Evolutionary conservation across 129 eudicot genomes (phyloP), one percentile per base, ranked within the genome.

Genomic region (Escallonia rubra): DNA sequence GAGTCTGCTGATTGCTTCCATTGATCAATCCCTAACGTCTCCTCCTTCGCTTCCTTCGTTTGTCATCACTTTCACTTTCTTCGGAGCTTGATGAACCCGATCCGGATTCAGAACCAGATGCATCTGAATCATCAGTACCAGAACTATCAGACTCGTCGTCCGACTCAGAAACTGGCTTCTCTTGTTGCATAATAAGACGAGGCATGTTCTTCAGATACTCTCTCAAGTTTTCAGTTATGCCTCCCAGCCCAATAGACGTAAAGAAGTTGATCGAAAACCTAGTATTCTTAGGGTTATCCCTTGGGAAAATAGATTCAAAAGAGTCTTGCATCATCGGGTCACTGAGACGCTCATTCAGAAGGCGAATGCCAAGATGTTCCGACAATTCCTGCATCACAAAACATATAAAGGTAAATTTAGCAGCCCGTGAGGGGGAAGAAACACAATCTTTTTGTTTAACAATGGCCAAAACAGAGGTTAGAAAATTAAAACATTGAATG

Each of bases 171-270:
- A 68, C 89, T 6, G 96, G 89, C 70, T 88, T 82, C 43, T 93
- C 95, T 57, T 92, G 84, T 43, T 85, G 95, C 98, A 93, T 93
- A 61, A 93, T 93, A 13, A 93, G 85, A 14, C 98, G 82, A 6
- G 98, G 98, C 98, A 93, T 89, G 72, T 93, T 89, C 85, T 93
- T 89, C 52, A 93, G 65, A 57, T 89, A 89, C 70, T 93, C 98
- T 52, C 98, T 80, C 64, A 93, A 55, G 73, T 86, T 93, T 65
- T 93, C 98, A 2, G 96, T 93, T 40, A 93, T 89, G 52, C 98
- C 98, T 75, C 96, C 98, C 4, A 93, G 84, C 63, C 98, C 98
- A 54, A 93, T 93, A 0, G 98, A 93, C 2, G 98, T 93, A 71
- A 93, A 89, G 61, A 93, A 93, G 72, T 93, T 93, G 63, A 93